A percentile compares a stretch with the other conserved stretches of the same genome.
These are phyloP conservation scores for Viola pubescens DNA, from an alignment of 441 rosid species.

Conservation along the genomic window DNA sequence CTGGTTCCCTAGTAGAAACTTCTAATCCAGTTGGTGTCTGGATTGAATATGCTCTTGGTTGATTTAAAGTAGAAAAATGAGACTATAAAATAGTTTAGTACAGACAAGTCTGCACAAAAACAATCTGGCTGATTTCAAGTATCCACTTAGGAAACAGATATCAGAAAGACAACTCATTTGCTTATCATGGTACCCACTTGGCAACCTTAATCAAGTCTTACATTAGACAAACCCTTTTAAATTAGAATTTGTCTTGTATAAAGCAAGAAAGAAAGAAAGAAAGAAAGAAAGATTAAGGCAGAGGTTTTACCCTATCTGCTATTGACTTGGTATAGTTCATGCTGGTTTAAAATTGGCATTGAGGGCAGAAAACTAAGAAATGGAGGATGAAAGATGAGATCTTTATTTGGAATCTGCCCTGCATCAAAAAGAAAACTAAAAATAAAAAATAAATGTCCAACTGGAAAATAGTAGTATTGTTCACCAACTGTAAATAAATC, in stretches of 20 bases:
- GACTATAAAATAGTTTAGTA: constrained; percentile 6
- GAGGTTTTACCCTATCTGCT: constrained; percentile 13
- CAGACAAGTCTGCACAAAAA: constrained; percentile 15
- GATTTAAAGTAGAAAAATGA: background rate
- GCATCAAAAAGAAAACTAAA: no score
- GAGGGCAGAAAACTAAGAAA: constrained; percentile 16
- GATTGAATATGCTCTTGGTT: no score
- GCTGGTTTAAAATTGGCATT: constrained; percentile 20
- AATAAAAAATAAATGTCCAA: constrained; percentile 14
- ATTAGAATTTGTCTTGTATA: background rate
- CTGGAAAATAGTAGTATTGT: constrained; percentile 22
- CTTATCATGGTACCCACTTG: constrained; percentile 23
- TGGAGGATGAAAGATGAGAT: constrained; percentile 1
- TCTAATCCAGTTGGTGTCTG: no score
- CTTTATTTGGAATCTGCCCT: background rate
- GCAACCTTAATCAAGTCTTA: constrained; percentile 15
- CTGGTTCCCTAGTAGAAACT: background rate
- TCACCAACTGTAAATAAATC: constrained; percentile 22
- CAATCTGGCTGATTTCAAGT: constrained; percentile 20
- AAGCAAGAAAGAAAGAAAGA: constrained; percentile 3
- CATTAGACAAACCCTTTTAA: constrained; percentile 10
- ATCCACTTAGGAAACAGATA: constrained; percentile 15
- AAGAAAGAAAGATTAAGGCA: background rate
- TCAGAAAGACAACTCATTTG: constrained; percentile 29
- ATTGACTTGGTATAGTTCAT: constrained; percentile 10